Base-by-base conservation (phyloP, 495 filamentous ascomycete genomes). In the Bombardia bombarda region DNA sequence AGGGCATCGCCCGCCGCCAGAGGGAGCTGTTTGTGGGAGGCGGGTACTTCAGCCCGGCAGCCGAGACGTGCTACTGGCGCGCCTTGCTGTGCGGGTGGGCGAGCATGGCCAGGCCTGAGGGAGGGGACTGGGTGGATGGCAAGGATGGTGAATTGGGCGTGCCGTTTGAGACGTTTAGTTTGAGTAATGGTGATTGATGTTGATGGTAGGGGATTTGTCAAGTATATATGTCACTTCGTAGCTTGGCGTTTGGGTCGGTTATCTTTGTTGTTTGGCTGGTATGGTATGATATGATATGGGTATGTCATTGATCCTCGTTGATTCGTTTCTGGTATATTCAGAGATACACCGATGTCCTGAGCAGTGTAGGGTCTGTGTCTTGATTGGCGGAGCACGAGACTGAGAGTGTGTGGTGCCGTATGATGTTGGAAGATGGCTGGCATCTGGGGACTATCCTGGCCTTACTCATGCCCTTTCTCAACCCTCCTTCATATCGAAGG, bases 31-130 rank as follows among this genome's bases (percentile, higher is more conserved):
- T 72, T 46, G 53, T 62, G 3, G 63, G 52, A 20, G 61, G 55
- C 0, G 70, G 73, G 14, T 75, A 74, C 49, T 58, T 75, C 38
- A 70, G 62, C 36, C 59, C 62, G 19, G 73, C 72, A 23, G 68
- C 72, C 13, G 74, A 76, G 48, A 54, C 53, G 32, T 77, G 74
- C 47, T 77, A 77, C 53, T 77, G 74, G 74, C 61, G 74, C 6
- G 62, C 57, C 3, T 23, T 74, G 48, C 51, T 77, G 26, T 57
- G 65, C 42, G 69, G 64, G 0, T 77, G 74, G 74, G 58, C 55
- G 22, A 41, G 49, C 23, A 57, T 72, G n/a, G 70, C 55, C 13
- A 47, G 50, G 30, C 40, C 50, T 0, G 60, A 68, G 22, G 61
- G 53, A 5, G 48, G 55, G 28, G 55, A 42, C 17, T 65, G 56